Base-by-base conservation (phyloP, 2,329 filamentous ascomycete genomes). In the Juglanconis juglandina region DNA sequence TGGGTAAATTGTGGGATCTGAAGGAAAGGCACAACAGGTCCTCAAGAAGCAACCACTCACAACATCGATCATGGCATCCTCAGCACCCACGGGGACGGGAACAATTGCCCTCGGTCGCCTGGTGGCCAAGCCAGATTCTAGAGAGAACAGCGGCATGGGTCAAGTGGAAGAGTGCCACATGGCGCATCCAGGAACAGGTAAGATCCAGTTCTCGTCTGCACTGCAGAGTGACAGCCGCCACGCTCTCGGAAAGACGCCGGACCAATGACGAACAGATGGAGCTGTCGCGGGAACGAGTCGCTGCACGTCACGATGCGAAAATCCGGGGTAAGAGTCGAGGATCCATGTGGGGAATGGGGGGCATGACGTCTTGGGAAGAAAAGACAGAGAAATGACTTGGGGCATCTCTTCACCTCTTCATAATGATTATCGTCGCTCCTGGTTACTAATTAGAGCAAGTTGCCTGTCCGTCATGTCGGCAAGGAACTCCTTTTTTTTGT, bases 271-370 rank as follows among this genome's bases (percentile, higher is more conserved):
- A 13, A 13, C 8, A 13, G 37, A 13, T 7, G 37, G 37, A 39
- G 7, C 37, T 39, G 42, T 44, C 41, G 41, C 49, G 50, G 55
- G 50, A 56, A 24, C 46, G 46, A 47, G 46, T 54, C 39, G 51
- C 53, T 48, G 57, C 57, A 60, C 53, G 60, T 62, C 57, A 60
- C 34, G 44, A 50, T 53, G 51, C 48, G 44, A 10, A 32, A 56
- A 60, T 60, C 60, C 46, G 60, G 60, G 60, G 53, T 55, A 59
- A 14, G 35, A 48, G 46, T 46, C 49, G 53, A 62, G 57, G 50
- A 56, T 53, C 60, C 57, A 17, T 57, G 57, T 50, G 57, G 57
- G 52, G 52, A 49, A 42, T n/a, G n/a, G 33, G 30, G 11, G 37
- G 37, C 37, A 55, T 56, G 53, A 56, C 53, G 53, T 56, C 53